phyloP scores from a whole-genome alignment of 352 stramenopile genomes.

The Pythium guiyangense region DNA sequence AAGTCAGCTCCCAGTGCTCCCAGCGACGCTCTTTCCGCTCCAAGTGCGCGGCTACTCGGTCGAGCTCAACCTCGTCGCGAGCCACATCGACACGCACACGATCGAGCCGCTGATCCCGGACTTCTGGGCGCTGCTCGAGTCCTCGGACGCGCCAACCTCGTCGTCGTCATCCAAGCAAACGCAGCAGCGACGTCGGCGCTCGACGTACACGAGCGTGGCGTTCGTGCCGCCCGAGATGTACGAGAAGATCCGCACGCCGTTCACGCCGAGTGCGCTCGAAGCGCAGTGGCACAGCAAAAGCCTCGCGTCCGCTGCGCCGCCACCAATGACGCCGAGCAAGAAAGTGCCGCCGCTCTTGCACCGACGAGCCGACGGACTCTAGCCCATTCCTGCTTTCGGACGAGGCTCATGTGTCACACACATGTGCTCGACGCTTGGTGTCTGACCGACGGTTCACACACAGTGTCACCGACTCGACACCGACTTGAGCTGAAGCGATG shows the following conservation, averaged over 20 bases:
- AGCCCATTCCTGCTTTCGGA: too few species aligned
- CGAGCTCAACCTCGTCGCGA: slow-evolving; percentile 45
- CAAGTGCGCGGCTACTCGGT: slow-evolving; percentile 40
- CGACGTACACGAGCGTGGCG: slow-evolving; percentile 3
- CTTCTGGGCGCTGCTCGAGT: slow-evolving; percentile 15
- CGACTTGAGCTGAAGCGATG: too few species aligned
- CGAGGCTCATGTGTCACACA: too few species aligned
- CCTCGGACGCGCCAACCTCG: background rate
- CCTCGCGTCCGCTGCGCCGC: background rate
- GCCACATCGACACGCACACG: slow-evolving; percentile 50
- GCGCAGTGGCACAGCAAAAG: background rate
- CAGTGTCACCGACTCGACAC: too few species aligned
- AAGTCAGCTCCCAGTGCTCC: slow-evolving; percentile 19
- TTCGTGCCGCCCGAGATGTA: slow-evolving; percentile 48
- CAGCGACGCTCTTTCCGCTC: slow-evolving; percentile 29
- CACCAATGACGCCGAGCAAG: slow-evolving; percentile 3
- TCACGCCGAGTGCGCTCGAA: slow-evolving; percentile 11
- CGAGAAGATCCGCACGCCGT: slow-evolving; percentile 28
- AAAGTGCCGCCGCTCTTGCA: slow-evolving; percentile 3
- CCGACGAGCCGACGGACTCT: background rate
- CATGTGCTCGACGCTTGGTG: too few species aligned
- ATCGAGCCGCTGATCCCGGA: slow-evolving; percentile 50
- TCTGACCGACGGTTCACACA: too few species aligned
- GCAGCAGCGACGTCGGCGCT: background rate
- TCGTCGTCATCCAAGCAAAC: slow-evolving; percentile 1